Evolutionary conservation across 139 green algal species (phyloP).

Genomic region (Spirogloea muscicola): DNA sequence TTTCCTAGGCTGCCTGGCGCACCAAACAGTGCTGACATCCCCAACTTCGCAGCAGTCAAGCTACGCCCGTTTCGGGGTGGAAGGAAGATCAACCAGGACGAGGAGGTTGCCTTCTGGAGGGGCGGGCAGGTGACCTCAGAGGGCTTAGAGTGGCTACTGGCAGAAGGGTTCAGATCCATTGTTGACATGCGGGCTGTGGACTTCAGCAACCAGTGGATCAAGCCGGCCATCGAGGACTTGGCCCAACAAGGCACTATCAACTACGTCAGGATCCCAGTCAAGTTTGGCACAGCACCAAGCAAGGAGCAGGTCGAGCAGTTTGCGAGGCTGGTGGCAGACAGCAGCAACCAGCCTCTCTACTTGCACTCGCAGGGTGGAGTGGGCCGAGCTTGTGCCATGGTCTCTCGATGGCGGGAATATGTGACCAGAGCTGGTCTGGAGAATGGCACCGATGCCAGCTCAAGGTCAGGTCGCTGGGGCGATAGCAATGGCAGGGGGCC

Average conservation of each 20-base stretch:
- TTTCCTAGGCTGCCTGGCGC: slow-evolving; percentile 15
- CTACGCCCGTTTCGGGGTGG: slow-evolving; percentile 8
- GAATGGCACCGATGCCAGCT: background rate
- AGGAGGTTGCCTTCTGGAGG: slow-evolving; percentile 28
- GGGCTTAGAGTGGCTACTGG: slow-evolving; percentile 35
- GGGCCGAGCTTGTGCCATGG: slow-evolving; percentile 17
- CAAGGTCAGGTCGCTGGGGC: background rate
- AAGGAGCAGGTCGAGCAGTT: slow-evolving; percentile 32
- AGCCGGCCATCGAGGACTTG: slow-evolving; percentile 16
- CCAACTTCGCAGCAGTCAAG: slow-evolving; percentile 38
- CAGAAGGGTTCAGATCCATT: slow-evolving; percentile 24
- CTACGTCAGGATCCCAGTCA: background rate
- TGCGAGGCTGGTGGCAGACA: slow-evolving; percentile 21
- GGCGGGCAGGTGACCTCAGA: slow-evolving; percentile 31
- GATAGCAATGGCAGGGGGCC: no score
- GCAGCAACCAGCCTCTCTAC: slow-evolving; percentile 13
- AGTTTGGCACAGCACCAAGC: background rate
- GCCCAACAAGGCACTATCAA: slow-evolving; percentile 13
- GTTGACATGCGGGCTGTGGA: slow-evolving; percentile 31
- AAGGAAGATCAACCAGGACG: background rate
- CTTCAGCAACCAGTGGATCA: slow-evolving; percentile 1
- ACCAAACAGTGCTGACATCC: slow-evolving; percentile 28
- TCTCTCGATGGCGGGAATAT: slow-evolving; percentile 18
- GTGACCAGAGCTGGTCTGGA: slow-evolving; percentile 1
- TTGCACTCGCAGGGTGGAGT: slow-evolving; percentile 23